Percentiles rank a stretch among this genome's conserved stretches.
Evolutionary conservation across 2,329 filamentous ascomycete genomes (phyloP).

Genomic region (Diaporthe australafricana): DNA sequence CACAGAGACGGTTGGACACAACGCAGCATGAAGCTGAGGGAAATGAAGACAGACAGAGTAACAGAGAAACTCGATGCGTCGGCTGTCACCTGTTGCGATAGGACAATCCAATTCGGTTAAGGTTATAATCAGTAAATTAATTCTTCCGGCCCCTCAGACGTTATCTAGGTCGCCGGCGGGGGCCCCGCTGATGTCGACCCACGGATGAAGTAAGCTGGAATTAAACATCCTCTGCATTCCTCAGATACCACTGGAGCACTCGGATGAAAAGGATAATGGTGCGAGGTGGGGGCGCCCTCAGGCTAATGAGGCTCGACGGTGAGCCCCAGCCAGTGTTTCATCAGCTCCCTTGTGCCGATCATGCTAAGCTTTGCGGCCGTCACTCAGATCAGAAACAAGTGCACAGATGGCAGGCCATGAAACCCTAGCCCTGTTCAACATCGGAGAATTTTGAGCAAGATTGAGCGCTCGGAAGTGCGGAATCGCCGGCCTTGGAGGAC

Average conservation of each 20-base stretch:
- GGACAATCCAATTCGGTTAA: neutral
- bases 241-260: neutral
- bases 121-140: neutral
- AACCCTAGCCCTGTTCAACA: conserved; percentile 15
- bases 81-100: neutral
- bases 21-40: no score
- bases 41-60: no score
- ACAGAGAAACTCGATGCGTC: no score
- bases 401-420: conserved; percentile 23
- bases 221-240: no score
- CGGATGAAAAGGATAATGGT: neutral
- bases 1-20: no score
- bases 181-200: conserved; percentile 1
- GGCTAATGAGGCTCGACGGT: neutral
- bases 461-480: neutral
- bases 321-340: neutral
- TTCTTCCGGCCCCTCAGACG: neutral
- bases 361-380: conserved; percentile 17
- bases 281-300: neutral
- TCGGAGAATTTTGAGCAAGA: neutral
- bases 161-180: neutral
- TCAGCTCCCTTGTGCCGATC: conserved; percentile 5
- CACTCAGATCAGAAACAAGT: conserved; percentile 12
- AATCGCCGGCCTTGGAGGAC: neutral
- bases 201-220: conserved; percentile 3